Percentiles rank a stretch among this genome's conserved stretches.
Conservation (phyloP, 2,329 filamentous ascomycete species). For the Paradendryphiella salina region DNA sequence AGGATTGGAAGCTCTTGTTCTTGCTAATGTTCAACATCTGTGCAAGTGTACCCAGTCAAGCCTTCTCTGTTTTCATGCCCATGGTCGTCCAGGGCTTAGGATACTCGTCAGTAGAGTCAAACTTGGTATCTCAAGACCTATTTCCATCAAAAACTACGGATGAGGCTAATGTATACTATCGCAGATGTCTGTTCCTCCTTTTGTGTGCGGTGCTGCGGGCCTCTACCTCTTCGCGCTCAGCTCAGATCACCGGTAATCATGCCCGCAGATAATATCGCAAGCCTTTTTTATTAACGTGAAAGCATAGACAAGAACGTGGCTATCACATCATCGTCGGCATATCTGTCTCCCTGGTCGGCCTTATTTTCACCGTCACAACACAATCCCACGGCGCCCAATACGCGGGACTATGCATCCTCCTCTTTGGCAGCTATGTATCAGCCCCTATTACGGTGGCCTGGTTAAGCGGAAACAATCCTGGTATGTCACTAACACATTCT, state of each 20-base stretch:
- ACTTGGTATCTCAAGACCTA: conserved; percentile 14
- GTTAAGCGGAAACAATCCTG: conserved; percentile 31
- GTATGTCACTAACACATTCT: neutral
- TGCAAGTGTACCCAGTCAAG: conserved; percentile 48
- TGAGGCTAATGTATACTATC: neutral
- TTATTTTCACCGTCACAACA: conserved; percentile 21
- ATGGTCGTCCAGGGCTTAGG: conserved; percentile 50
- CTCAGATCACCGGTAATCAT: conserved; percentile 45
- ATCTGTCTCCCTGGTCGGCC: conserved; percentile 47
- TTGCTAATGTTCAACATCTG: conserved; percentile 47
- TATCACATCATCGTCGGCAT: conserved; percentile 52
- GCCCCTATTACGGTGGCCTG: conserved; percentile 30
- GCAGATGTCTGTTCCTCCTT: conserved; percentile 53
- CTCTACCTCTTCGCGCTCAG: conserved; percentile 52
- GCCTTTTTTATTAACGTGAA: neutral
- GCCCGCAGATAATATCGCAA: neutral
- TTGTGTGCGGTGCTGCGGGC: conserved; percentile 52
- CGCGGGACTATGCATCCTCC: conserved; percentile 27
- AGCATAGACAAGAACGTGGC: conserved; percentile 18
- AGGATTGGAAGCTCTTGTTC: conserved; percentile 32
- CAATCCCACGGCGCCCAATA: conserved; percentile 15
- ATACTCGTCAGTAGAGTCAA: conserved; percentile 24
- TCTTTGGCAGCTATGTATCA: conserved; percentile 30
- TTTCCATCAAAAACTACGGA: neutral
- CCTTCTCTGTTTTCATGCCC: conserved; percentile 51